Conservation (phyloP, 1,139 yeast genomes). For the Candida sp. region DNA sequence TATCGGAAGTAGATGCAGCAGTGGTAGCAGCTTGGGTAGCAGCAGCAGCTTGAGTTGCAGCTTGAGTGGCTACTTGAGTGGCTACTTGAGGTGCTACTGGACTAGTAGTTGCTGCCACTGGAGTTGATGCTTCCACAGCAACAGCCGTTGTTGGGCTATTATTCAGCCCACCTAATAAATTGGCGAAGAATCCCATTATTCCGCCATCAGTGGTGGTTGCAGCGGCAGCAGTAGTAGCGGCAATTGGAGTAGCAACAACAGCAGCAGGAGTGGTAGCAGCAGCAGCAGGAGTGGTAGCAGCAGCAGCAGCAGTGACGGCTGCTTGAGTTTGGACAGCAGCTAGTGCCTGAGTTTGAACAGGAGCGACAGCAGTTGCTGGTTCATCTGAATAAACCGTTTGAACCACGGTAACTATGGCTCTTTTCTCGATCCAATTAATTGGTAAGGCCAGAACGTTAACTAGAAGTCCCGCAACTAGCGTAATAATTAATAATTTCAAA, state of each 20-base stretch:
- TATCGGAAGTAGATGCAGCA: conserved; percentile 6
- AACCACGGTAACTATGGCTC: conserved; percentile 1
- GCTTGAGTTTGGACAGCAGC: conserved; percentile 8
- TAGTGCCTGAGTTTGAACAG: conserved; percentile 3
- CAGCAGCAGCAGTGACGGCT: conserved; percentile 12
- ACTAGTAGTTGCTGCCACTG: not conserved
- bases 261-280: conserved; percentile 9
- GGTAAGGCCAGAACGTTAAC: conserved; percentile 1
- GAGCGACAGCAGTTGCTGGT: not conserved
- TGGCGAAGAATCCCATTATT: conserved; percentile 12
- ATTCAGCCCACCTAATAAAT: conserved; percentile 10
- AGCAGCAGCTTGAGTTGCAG: not conserved
- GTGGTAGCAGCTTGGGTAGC: conserved; percentile 6
- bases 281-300: conserved; percentile 11
- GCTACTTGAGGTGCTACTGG: not conserved
- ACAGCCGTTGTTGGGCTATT: conserved; percentile 3
- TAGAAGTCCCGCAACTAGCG: conserved; percentile 3
- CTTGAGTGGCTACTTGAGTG: not conserved
- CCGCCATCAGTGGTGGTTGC: conserved; percentile 6
- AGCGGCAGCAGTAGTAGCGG: conserved; percentile 13
- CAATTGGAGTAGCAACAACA: conserved; percentile 7
- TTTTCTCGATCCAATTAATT: conserved; percentile 1
- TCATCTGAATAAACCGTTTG: not conserved
- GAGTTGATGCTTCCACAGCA: not conserved
- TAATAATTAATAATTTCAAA: not conserved